Conservation (phyloP, 2,329 filamentous ascomycete species). For the Alternaria brassicicola region DNA sequence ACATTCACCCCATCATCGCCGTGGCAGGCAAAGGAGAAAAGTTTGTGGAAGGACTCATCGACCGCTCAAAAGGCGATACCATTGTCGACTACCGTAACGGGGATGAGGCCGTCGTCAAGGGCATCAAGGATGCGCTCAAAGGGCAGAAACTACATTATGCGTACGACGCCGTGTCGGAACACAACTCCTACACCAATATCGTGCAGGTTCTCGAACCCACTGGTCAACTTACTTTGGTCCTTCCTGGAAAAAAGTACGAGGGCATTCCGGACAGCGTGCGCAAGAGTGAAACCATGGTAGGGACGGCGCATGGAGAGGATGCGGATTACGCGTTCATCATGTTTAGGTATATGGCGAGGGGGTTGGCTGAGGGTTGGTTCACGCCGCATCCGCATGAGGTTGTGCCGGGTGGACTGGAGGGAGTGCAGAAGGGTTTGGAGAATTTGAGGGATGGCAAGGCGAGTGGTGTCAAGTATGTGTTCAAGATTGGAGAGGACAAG, state of each 20-base stretch:
- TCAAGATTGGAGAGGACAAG: slow-evolving; percentile 55
- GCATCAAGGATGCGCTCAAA: slow-evolving; percentile 54
- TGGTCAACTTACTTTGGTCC: slow-evolving; percentile 49
- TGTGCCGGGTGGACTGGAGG: slow-evolving; percentile 60
- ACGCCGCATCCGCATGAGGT: slow-evolving; percentile 59
- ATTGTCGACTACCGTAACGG: slow-evolving; percentile 63
- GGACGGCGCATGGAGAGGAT: slow-evolving; percentile 32
- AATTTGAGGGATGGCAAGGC: slow-evolving; percentile 66
- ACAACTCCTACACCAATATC: slow-evolving; percentile 52
- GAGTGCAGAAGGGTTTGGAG: slow-evolving; percentile 59
- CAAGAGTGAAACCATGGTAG: slow-evolving; percentile 49
- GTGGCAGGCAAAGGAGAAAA: slow-evolving; percentile 49
- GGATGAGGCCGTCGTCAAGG: slow-evolving; percentile 50
- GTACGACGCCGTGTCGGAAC: slow-evolving; percentile 64
- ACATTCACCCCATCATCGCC: slow-evolving; percentile 52
- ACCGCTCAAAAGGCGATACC: slow-evolving; percentile 49
- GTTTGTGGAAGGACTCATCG: slow-evolving; percentile 49
- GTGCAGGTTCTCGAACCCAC: slow-evolving; percentile 44
- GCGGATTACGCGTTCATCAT: slow-evolving; percentile 55
- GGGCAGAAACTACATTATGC: slow-evolving; percentile 57
- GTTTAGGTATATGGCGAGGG: slow-evolving; percentile 54
- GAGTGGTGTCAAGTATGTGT: slow-evolving; percentile 69
- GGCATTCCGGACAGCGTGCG: slow-evolving; percentile 45
- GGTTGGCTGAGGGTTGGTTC: slow-evolving; percentile 59
- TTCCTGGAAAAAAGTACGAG: slow-evolving; percentile 53